Base-by-base conservation (phyloP, 106 monocot species). In the Iris macrosiphon region DNA sequence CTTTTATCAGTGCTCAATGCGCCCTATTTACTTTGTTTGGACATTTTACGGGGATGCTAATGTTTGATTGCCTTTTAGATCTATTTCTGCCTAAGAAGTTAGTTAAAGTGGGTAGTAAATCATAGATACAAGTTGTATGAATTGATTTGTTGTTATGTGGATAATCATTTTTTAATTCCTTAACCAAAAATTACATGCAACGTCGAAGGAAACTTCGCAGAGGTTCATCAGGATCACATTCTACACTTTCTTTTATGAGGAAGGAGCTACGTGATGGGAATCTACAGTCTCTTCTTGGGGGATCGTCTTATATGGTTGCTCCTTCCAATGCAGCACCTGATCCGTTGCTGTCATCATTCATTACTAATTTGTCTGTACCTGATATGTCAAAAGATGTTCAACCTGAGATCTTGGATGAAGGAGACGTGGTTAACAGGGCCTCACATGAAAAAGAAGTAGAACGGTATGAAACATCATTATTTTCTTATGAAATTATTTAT, bases 271-370 rank as follows among this genome's bases (percentile, higher is more conserved):
- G 74, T 52, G 84, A 85, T 46, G 89, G 77, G 41, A 72, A 68
- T 53, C 30, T 86, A 20, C 86, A 76, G 39, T 55, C 81, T 40
- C 75, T 85, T 59, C 60, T 92, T 21, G 76, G 67, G 38, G 86
- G 79, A 55, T 79, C 72, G 30, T 61, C 85, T 28, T 72, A 62
- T 24, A 31, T 46, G 34, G 31, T 55, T 38, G 28, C 79, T 66
- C 26, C 82, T 22, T 51, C 72, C 3, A 44, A 57, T 34, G 52
- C 79, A 12, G 70, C 78, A 40, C 64, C 79, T 48, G 92, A 92
- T 74, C 92, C 92, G 52, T 77, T 87, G 41, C 63, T 92, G 15
- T 79, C 82, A 13, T 92, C 92, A 21, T 70, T 92, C 16, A 82
- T 92, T 42, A 76, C 75, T 59, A 86, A 70, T 56, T 61, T 73